Base-by-base conservation (phyloP, 257 asterid genomes). In the Petunia secreta region DNA sequence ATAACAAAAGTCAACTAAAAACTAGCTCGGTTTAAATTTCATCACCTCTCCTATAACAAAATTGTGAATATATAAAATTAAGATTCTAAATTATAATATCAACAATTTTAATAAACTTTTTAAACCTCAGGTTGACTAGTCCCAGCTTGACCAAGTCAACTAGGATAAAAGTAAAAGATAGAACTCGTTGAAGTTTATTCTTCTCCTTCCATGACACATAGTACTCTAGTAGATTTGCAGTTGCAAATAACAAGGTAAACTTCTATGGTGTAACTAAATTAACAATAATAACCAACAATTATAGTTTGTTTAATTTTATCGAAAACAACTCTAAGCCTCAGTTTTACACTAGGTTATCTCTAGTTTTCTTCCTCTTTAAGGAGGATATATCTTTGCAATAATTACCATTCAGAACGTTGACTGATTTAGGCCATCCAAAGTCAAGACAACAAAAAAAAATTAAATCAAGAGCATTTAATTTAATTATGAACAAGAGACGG, bases 321-420 rank as follows among this genome's bases (percentile, higher is more conserved):
- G n/a, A 34, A 10, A 48, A 9, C 34, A 46, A 48, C 77, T 71
- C 13, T 34, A 0, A 9, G 77, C 44, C 77, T 48, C 60, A 43
- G 48, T 50, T 11, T 10, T 44, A 25, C 60, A 46, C 44, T 46
- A 48, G 34, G 62, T 71, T 48, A 25, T 25, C 41, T 69, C 2
- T 46, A 46, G 9, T 34, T 65, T 65, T 40, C 14, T 13, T 15
- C 41, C 7, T 14, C 1, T 8, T 1, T n/a, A 36, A 67, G 55
- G 75, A n/a, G 44, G 38, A 67, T 39, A 67, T 41, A 43, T n/a
- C 16, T n/a, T 67, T 41, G 34, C 13, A 48, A 48, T 44, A 71
- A 48, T 48, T 71, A 71, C 60, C 77, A 71, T 71, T 71, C 44
- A 71, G 34, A 48, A 11, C 34, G 44, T 71, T 48, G 14, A 34